Evolutionary conservation across 805 yeast genomes (phyloP), one percentile per base, ranked within the genome.

Genomic region (Maudiozyma bulderi): DNA sequence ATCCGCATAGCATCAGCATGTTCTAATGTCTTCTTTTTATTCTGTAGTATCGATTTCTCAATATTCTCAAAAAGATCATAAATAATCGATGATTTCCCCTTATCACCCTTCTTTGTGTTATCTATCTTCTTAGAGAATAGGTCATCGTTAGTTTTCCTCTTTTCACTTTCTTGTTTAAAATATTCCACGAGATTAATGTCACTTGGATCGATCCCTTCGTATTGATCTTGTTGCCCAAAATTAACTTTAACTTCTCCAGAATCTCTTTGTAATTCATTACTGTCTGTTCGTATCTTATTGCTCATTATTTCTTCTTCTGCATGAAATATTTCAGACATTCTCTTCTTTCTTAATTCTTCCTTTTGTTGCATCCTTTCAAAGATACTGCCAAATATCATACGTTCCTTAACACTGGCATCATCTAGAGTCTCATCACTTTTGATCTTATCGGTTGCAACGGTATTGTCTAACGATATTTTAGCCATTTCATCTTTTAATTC

Each of bases 341-440:
- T 34, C n/a, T 40, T 13, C 5, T 40, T 26, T 40, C 54, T 31
- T 28, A 45, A 14, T 26, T 46, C 47, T 14, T 57, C 56, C 44
- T 59, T 61, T 43, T 54, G 53, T 54, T 55, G 57, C 42, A 61
- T 53, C 28, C 55, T 55, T 30, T 53, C 54, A 45, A 61, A 61
- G 28, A 61, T 55, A 47, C 55, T 56, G 10, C 58, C 59, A 46
- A 61, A 61, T 28, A 61, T 46, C 14, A 58, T 54, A 37, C 56
- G 51, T 46, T 61, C 66, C 45, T 58, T 58, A 6, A 61, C 50
- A 42, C 59, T 58, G 9, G 60, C 44, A 13, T 53, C 47, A 8
- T 20, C 26, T 4, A 20, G 4, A 54, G 15, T 54, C 14, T 46
- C 50, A 6, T 38, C 47, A 20, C 14, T 15, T 13, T 35, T 35